phyloP scores from a whole-genome alignment of 2,329 filamentous ascomycete genomes.

The Sclerotinia nivalis region DNA sequence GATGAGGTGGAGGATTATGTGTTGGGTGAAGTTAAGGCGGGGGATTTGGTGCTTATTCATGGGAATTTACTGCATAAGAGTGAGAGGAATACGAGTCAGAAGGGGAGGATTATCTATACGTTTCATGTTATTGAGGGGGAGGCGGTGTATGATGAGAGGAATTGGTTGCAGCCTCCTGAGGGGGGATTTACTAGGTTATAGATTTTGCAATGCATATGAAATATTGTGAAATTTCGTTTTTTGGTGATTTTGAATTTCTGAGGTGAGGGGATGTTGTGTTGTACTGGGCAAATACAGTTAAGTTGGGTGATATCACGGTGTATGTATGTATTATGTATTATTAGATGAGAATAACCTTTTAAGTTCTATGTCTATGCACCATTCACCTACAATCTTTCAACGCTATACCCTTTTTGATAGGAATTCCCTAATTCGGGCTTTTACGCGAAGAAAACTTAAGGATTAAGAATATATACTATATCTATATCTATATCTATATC shows the following conservation, averaged over 20 bases:
- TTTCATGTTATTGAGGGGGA: conserved; percentile 94
- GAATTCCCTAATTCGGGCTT: too few relatives aligned
- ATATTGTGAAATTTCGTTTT: not conserved
- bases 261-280: not conserved
- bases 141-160: conserved; percentile 76
- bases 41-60: conserved; percentile 89
- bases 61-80: conserved; percentile 96
- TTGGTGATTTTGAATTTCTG: too few relatives aligned
- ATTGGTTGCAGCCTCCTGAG: conserved; percentile 88
- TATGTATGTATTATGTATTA: not conserved
- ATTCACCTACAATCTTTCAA: too few relatives aligned
- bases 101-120: conserved; percentile 92
- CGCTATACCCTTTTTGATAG: too few relatives aligned
- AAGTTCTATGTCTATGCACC: too few relatives aligned
- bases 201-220: not conserved
- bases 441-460: too few relatives aligned
- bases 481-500: too few relatives aligned
- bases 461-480: too few relatives aligned
- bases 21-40: conserved; percentile 84
- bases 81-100: conserved; percentile 82
- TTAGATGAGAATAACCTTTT: too few relatives aligned
- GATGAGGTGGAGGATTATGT: conserved; percentile 59
- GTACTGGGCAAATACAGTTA: not conserved
- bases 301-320: too few relatives aligned
- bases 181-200: conserved; percentile 65